phyloP scores from a whole-genome alignment of 331 rosid genomes.

The Erythrophleum ivorense region DNA sequence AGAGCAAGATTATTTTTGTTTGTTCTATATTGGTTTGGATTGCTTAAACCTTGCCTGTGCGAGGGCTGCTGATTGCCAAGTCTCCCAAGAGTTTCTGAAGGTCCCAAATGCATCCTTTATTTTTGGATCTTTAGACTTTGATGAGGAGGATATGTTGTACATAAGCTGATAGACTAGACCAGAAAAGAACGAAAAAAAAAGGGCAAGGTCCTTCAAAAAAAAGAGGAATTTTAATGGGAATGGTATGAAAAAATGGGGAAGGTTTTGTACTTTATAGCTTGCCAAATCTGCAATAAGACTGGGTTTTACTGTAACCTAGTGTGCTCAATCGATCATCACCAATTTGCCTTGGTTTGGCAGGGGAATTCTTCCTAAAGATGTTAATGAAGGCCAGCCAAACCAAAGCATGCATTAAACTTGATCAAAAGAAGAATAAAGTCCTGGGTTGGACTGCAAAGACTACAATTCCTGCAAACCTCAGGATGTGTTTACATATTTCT shows the following conservation, averaged over 20 bases:
- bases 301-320: conserved; percentile 40
- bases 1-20: conserved; percentile 49
- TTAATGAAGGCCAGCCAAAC: not conserved
- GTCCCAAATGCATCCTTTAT: conserved; percentile 37
- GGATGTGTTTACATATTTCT: too few species aligned
- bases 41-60: conserved; percentile 47
- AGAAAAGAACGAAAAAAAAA: conserved; percentile 16
- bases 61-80: conserved; percentile 61
- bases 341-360: not conserved
- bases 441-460: not conserved
- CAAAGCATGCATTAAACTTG: not conserved
- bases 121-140: conserved; percentile 59
- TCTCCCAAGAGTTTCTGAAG: conserved; percentile 49
- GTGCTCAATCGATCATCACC: conserved; percentile 30
- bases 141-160: conserved; percentile 65
- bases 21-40: conserved; percentile 46
- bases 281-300: conserved; percentile 70
- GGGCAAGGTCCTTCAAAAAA: conserved; percentile 1
- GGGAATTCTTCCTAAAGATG: not conserved
- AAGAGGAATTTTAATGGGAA: conserved; percentile 15
- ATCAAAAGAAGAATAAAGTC: not conserved
- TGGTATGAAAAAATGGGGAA: conserved; percentile 22
- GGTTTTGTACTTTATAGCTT: conserved; percentile 57
- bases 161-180: conserved; percentile 58
- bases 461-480: too few species aligned